Evolutionary conservation across 768 basidiomycete species (phyloP), one percentile per base, ranked within the genome.

Genomic region (Tubosaeta brunneosetosa): DNA sequence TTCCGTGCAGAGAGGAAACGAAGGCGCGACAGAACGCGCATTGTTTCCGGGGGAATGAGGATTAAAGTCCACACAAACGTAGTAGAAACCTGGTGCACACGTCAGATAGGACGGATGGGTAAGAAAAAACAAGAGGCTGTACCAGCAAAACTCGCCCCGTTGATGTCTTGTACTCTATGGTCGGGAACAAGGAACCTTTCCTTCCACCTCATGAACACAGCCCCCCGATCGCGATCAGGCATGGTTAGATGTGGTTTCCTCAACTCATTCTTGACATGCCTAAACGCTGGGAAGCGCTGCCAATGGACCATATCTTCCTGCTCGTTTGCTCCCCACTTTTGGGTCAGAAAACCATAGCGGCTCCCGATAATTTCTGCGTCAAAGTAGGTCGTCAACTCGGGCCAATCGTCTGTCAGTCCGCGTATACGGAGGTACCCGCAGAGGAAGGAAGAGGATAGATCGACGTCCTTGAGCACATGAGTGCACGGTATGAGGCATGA

Each of bases 161-260:
- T 91, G 71, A 97, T 95, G 68, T 94, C 91, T 68, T 90, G 85
- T 29, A 95, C 90, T 53, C 85, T 82, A 72, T 94, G 91, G 68
- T 94, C 91, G 3, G 94, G 94, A n/a, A 97, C 90, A 49, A 98
- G 75, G 71, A 97, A 97, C 63, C 86, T 78, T 72, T 98, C 95
- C 72, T 98, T 98, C 88, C 93, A 94, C 55, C 95, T 78, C 87
- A 98, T 92, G 67, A 97, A 98, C 29, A 94, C 83, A 25, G 86
- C 86, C 1, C 86, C 86, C 45, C 86, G 80, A 61, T 88, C 85
- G 38, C 86, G 76, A 62, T 88, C 87, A 43, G 81, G 72, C 63
- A 95, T 85, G 38, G 88, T 91, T 68, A 91, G 63, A 55, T 84
- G 79, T 0, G 92, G 91, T 64, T 81, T 77, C 66, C 85, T 81